These are phyloP conservation scores for Fennellomyces sp. DNA, from an alignment of 371 early-diverging fungal species.

Conservation along the genomic window DNA sequence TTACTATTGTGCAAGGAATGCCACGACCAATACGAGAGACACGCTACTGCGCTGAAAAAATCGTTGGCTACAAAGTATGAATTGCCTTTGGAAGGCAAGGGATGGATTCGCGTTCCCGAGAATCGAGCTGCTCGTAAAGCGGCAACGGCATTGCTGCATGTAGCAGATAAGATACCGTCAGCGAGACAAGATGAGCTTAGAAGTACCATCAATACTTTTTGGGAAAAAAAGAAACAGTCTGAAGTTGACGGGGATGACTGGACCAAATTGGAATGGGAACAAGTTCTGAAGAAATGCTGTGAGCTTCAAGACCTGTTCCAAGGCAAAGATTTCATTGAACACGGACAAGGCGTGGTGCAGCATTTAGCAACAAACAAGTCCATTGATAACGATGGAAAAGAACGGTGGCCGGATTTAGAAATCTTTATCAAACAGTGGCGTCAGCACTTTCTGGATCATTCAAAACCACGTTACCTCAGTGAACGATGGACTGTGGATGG, in stretches of 20 bases:
- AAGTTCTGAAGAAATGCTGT: constrained; percentile 31
- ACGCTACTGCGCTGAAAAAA: constrained; percentile 46
- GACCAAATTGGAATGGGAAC: constrained; percentile 13
- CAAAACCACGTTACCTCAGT: constrained; percentile 47
- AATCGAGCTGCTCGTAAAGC: constrained; percentile 46
- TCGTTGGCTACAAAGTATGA: constrained; percentile 37
- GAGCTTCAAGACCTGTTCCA: constrained; percentile 38
- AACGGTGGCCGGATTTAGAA: constrained; percentile 39
- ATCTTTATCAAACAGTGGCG: constrained; percentile 53
- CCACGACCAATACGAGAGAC: constrained; percentile 55
- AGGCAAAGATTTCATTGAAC: constrained; percentile 54
- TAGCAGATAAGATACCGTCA: constrained; percentile 43
- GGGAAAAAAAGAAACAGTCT: constrained; percentile 6
- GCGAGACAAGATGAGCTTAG: constrained; percentile 31
- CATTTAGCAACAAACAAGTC: constrained; percentile 20
- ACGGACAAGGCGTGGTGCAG: constrained; percentile 49
- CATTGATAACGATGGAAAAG: constrained; percentile 19
- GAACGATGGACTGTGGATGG: constrained; percentile 48
- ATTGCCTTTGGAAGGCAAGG: constrained; percentile 55
- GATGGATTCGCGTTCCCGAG: constrained; percentile 53
- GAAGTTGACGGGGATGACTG: too few species aligned
- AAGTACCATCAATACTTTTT: constrained; percentile 21
- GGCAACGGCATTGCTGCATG: constrained; percentile 46
- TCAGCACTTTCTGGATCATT: constrained; percentile 53
- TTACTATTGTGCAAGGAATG: constrained; percentile 53